Base-by-base conservation (phyloP, 2,329 filamentous ascomycete species). In the Hypomyces rosellus region DNA sequence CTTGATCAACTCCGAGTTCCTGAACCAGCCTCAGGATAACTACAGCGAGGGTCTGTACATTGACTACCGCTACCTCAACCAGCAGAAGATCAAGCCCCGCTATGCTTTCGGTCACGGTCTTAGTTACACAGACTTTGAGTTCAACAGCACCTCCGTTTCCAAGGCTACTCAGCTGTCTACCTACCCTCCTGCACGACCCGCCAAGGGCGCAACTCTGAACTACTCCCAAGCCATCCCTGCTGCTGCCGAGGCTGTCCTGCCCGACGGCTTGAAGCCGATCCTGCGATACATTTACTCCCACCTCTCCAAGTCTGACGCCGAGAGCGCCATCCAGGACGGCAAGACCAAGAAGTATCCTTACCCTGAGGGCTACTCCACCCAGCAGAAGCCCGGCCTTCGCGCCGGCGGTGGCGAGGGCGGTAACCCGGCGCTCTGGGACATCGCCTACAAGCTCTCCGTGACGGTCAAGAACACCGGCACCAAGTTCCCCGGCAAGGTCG, bases 61-160 rank as follows among this genome's bases (percentile, higher is more conserved):
- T 57, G 92, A 96, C 71, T 96, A 96, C 69, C 84, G 90, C 12
- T 81, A 91, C 66, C 91, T 96, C 59, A 90, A 96, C 72, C 88
- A 86, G 63, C 68, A 85, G 49, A 74, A 76, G 50, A 84, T 93
- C 53, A 74, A 75, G 5, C 91, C 91, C 1, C 85, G 87, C 1
- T 96, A 85, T 63, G 86, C 89, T 43, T 96, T 96, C 59, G 91
- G 92, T 0, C 91, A 84, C 53, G 92, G 91, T 0, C 76, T 96
- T 2, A 88, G 84, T 47, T 95, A 93, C 70, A 90, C 89, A 0
- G 77, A 70, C 1, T 95, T 92, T 65, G 70, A 78, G 12, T 77
- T 89, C 50, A 54, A 74, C 1, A 72, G 78, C 4, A 63, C 79
- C 3, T 66, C 72, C 34, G 68, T 86, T 51, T 65, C 65, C 41